Percentiles rank a stretch among this genome's conserved stretches.
Evolutionary conservation across 352 stramenopile species (phyloP).

Genomic region (Elongisporangium anandrum): DNA sequence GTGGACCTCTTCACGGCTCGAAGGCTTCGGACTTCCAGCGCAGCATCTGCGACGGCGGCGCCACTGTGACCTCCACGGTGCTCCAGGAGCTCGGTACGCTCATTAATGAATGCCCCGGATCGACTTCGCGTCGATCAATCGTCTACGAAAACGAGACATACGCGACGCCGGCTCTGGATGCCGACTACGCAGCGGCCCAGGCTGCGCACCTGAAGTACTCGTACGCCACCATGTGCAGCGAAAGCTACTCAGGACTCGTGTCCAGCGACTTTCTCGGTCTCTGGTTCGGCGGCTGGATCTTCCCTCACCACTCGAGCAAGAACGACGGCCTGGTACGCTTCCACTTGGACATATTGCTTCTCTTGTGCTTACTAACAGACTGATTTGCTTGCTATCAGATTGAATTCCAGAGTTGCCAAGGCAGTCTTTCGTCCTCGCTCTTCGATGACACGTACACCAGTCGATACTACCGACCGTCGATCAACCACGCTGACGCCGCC

Average conservation of each 20-base stretch:
- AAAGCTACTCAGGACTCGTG: conserved; percentile 23
- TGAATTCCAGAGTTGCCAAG: conserved; percentile 53
- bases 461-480: conserved; percentile 43
- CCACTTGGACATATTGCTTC: too few species aligned
- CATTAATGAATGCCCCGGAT: conserved; percentile 37
- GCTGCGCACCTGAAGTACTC: conserved; percentile 20
- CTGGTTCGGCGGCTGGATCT: conserved; percentile 18
- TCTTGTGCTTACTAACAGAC: too few species aligned
- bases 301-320: conserved; percentile 24
- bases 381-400: conserved; percentile 16
- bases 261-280: conserved; percentile 23
- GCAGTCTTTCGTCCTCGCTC: conserved; percentile 21
- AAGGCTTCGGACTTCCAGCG: conserved; percentile 16
- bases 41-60: conserved; percentile 23
- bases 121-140: conserved; percentile 21
- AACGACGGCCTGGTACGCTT: conserved; percentile 23
- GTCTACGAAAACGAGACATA: conserved; percentile 26
- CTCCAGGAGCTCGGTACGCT: conserved; percentile 16
- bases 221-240: conserved; percentile 28
- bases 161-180: conserved; percentile 9
- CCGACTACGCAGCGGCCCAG: conserved; percentile 21
- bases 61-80: conserved; percentile 13
- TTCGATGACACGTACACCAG: conserved; percentile 32
- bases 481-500: conserved; percentile 55
- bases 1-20: conserved; percentile 16